phyloP scores from a whole-genome alignment of 2,329 filamentous ascomycete species.

The Pyrenophora teres region DNA sequence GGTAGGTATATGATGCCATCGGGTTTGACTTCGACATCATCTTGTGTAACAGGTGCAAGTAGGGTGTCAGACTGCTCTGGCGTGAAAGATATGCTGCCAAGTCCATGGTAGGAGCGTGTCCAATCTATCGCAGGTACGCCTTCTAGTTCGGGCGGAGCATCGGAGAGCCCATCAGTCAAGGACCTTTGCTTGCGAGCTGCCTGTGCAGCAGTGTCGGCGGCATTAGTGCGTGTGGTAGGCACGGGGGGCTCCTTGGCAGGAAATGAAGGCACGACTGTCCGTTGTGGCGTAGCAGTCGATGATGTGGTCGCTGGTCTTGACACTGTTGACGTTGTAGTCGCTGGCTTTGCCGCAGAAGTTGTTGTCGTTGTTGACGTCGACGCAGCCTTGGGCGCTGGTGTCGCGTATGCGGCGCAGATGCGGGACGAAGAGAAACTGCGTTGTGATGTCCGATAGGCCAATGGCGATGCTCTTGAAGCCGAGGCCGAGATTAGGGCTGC shows the following conservation, averaged over 20 bases:
- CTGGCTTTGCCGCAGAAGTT: slow-evolving; percentile 20
- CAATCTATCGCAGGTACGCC: slow-evolving; percentile 71
- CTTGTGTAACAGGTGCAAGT: slow-evolving; percentile 66
- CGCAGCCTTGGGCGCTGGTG: background rate
- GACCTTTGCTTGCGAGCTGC: slow-evolving; percentile 44
- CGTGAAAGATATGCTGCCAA: slow-evolving; percentile 72
- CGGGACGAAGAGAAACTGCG: slow-evolving; percentile 32
- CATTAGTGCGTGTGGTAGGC: slow-evolving; percentile 37
- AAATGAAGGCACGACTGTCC: slow-evolving; percentile 36
- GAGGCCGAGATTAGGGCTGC: slow-evolving; percentile 23
- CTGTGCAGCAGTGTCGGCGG: slow-evolving; percentile 31
- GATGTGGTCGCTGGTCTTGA: slow-evolving; percentile 21
- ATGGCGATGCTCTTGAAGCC: slow-evolving; percentile 20
- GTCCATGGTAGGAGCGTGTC: slow-evolving; percentile 81
- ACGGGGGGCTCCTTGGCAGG: slow-evolving; percentile 41
- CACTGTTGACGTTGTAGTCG: slow-evolving; percentile 14
- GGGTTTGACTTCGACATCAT: slow-evolving; percentile 95
- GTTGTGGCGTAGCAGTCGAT: slow-evolving; percentile 16
- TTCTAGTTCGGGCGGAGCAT: slow-evolving; percentile 56
- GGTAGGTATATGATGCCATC: slow-evolving; percentile 96
- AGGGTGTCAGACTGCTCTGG: slow-evolving; percentile 71
- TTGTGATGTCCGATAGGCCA: slow-evolving; percentile 19
- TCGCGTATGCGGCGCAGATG: slow-evolving; percentile 31
- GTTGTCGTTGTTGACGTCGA: slow-evolving; percentile 7
- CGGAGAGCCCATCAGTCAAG: slow-evolving; percentile 55